Conservation (phyloP, 768 basidiomycete species). For the Hygrocybe coccinea region DNA sequence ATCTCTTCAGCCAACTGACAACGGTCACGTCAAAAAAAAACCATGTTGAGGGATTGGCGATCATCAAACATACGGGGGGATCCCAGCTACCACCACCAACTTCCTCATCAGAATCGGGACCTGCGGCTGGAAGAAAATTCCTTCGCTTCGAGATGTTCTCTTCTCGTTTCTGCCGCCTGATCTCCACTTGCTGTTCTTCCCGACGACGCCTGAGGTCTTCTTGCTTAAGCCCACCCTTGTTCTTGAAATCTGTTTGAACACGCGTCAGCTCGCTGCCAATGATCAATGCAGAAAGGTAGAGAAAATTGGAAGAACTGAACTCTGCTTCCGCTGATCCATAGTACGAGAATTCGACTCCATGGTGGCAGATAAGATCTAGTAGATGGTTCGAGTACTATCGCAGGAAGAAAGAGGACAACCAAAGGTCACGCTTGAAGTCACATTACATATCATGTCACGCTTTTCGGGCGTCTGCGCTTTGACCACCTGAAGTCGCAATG, state of each 20-base stretch:
- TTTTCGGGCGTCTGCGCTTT: neutral
- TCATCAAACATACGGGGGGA: constrained; percentile 56
- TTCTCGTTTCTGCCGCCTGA: constrained; percentile 95
- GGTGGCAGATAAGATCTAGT: constrained; percentile 9
- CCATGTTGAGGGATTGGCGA: constrained; percentile 9
- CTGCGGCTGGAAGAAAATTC: constrained; percentile 76
- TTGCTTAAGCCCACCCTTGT: constrained; percentile 81
- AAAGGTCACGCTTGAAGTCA: neutral
- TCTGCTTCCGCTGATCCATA: constrained; percentile 69
- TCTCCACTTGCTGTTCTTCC: constrained; percentile 98
- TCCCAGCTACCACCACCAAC: constrained; percentile 67
- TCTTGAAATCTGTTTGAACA: constrained; percentile 71
- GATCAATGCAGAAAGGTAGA: constrained; percentile 25
- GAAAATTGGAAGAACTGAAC: constrained; percentile 37
- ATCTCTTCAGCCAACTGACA: constrained; percentile 81
- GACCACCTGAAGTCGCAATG: too few species aligned
- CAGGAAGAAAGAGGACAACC: neutral
- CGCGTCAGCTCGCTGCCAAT: constrained; percentile 31
- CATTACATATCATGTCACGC: neutral
- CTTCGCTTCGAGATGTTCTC: constrained; percentile 98
- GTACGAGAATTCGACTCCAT: constrained; percentile 59
- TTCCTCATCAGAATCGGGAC: constrained; percentile 90
- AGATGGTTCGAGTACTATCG: too few species aligned
- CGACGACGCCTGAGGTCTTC: constrained; percentile 94
- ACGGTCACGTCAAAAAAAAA: constrained; percentile 11